These are phyloP conservation scores for Venturia nashicola DNA, from an alignment of 2,329 filamentous ascomycete species.

Conservation along the genomic window DNA sequence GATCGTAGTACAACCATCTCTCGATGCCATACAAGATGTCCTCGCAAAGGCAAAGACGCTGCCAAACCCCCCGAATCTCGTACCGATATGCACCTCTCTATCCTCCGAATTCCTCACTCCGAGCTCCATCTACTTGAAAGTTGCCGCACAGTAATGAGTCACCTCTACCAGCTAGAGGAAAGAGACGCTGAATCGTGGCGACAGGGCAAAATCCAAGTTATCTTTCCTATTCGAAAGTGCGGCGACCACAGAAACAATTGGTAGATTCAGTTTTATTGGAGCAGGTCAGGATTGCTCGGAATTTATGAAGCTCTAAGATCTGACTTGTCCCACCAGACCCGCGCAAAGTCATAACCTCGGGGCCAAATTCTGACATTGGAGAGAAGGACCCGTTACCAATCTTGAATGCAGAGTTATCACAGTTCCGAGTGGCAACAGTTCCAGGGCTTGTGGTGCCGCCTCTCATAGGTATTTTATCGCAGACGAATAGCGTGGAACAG, in stretches of 20 bases:
- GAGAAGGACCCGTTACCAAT: slow-evolving; percentile 65
- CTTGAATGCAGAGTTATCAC: slow-evolving; percentile 68
- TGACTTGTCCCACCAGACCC: slow-evolving; percentile 33
- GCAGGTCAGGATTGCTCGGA: slow-evolving; percentile 40
- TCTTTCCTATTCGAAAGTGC: slow-evolving; percentile 96
- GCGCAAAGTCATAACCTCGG: slow-evolving; percentile 72
- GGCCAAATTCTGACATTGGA: slow-evolving; percentile 72
- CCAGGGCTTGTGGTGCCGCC: slow-evolving; percentile 74
- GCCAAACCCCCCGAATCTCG: slow-evolving; percentile 57
- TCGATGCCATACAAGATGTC: slow-evolving; percentile 47
- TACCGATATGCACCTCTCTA: slow-evolving; percentile 74
- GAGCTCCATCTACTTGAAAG: slow-evolving; percentile 87
- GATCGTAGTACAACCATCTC: slow-evolving; percentile 41
- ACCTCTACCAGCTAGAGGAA: background rate
- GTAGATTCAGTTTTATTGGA: slow-evolving; percentile 90
- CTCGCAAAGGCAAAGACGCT: slow-evolving; percentile 38
- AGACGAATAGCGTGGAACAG: background rate
- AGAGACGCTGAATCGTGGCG: background rate
- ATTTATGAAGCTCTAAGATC: background rate
- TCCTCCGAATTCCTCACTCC: slow-evolving; percentile 89
- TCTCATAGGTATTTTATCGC: slow-evolving; percentile 41
- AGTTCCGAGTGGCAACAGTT: slow-evolving; percentile 69
- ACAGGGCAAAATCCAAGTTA: slow-evolving; percentile 52
- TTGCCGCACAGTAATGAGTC: slow-evolving; percentile 54
- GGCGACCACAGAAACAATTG: slow-evolving; percentile 79